Evolutionary conservation across 2,329 filamentous ascomycete genomes (phyloP).

Genomic region (Chalaropsis thielavioides): DNA sequence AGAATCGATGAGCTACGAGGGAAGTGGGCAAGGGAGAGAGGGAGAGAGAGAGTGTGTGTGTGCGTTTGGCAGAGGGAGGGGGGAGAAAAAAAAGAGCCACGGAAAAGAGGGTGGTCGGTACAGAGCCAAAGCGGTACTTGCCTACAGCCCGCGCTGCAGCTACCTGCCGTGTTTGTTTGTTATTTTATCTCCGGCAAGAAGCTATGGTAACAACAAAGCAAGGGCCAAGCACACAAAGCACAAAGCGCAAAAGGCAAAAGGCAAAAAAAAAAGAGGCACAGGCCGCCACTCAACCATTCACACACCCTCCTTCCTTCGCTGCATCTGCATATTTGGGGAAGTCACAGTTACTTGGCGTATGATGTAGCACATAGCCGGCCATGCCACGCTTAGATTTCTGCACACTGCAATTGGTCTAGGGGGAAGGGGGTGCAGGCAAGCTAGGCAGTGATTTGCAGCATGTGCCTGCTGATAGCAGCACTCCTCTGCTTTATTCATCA

Average conservation of each 20-base stretch:
- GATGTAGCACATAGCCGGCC: not conserved
- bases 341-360: not conserved
- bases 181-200: not conserved
- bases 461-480: not conserved
- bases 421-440: not conserved
- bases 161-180: not conserved
- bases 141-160: not conserved
- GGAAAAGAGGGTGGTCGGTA: not conserved
- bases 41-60: no score
- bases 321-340: not conserved
- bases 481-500: conserved; percentile 4
- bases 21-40: no score
- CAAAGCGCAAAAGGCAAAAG: not conserved
- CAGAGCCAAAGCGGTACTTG: not conserved
- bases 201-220: not conserved
- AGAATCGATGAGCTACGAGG: no score
- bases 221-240: no score
- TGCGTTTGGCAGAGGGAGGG: no score
- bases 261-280: not conserved
- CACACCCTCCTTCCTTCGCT: not conserved
- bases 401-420: not conserved
- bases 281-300: not conserved
- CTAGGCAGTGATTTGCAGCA: not conserved
- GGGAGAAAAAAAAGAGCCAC: no score
- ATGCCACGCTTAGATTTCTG: not conserved